A percentile compares a stretch with the other conserved stretches of the same genome.
These are phyloP conservation scores for Davidsoniella australis DNA, from an alignment of 2,329 filamentous ascomycete genomes.

Conservation along the genomic window DNA sequence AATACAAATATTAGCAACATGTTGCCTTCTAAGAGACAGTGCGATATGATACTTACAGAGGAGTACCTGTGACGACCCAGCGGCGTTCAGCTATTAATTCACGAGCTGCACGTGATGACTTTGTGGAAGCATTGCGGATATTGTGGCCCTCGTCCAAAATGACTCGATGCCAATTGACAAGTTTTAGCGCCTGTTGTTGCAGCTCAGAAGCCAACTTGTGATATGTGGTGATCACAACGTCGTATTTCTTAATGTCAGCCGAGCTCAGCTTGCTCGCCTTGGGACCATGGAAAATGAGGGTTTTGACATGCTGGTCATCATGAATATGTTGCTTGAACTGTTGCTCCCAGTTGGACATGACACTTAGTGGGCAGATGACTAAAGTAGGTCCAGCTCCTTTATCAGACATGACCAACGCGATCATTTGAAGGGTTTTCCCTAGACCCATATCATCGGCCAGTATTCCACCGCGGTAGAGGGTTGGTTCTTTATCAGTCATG, in stretches of 20 bases:
- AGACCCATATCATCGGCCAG: conserved; percentile 87
- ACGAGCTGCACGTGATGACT: conserved; percentile 51
- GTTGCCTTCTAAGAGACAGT: conserved; percentile 16
- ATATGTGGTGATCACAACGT: conserved; percentile 74
- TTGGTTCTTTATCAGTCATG: conserved; percentile 26
- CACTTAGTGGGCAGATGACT: conserved; percentile 65
- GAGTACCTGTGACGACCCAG: conserved; percentile 69
- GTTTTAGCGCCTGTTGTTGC: conserved; percentile 20
- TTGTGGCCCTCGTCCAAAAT: conserved; percentile 73
- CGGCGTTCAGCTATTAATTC: conserved; percentile 51
- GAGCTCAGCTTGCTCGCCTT: conserved; percentile 30
- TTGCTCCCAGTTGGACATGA: conserved; percentile 81
- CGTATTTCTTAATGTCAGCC: conserved; percentile 43
- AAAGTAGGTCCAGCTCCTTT: conserved; percentile 45
- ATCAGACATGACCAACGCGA: conserved; percentile 53
- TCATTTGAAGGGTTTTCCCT: conserved; percentile 75
- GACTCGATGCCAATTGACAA: conserved; percentile 55
- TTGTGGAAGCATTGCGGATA: conserved; percentile 62
- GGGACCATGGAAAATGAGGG: conserved; percentile 59
- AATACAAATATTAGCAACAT: neutral
- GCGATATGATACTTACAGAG: conserved; percentile 35
- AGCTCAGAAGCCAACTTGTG: conserved; percentile 53
- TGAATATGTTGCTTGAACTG: conserved; percentile 61
- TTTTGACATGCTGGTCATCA: conserved; percentile 40
- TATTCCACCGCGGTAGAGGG: conserved; percentile 63